A percentile compares a stretch with the other conserved stretches of the same genome.
Evolutionary conservation across 768 basidiomycete species (phyloP).

Genomic region (Coprinopsis strossmayeri): DNA sequence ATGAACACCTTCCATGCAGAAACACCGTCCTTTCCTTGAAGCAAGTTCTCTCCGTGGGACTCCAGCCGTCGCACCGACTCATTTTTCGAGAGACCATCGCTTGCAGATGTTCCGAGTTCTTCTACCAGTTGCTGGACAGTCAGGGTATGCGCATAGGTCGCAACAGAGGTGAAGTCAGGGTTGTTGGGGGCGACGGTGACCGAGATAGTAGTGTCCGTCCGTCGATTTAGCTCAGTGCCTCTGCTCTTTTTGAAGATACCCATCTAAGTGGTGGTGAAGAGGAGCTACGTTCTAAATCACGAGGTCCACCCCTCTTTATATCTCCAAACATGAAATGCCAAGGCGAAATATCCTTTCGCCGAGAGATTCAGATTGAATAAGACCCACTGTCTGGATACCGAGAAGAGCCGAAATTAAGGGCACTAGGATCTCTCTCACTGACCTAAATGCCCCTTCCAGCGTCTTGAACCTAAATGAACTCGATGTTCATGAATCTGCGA

Average conservation of each 20-base stretch:
- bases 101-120: constrained; percentile 25
- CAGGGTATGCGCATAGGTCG: constrained; percentile 26
- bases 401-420: too few relatives aligned
- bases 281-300: background rate
- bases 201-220: constrained; percentile 26
- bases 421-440: too few relatives aligned
- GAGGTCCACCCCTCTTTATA: constrained; percentile 3
- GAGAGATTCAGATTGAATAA: background rate
- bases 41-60: constrained; percentile 26
- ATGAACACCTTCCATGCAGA: constrained; percentile 28
- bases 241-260: constrained; percentile 13
- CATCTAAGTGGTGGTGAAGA: constrained; percentile 13
- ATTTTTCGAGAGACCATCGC: constrained; percentile 29
- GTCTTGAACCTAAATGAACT: too few relatives aligned
- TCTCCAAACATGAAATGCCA: constrained; percentile 8
- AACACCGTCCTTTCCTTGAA: constrained; percentile 27
- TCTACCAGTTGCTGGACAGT: constrained; percentile 22
- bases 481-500: too few relatives aligned
- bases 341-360: constrained; percentile 5
- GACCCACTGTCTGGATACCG: too few relatives aligned
- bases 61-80: constrained; percentile 27
- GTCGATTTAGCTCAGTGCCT: constrained; percentile 20
- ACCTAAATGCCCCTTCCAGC: too few relatives aligned
- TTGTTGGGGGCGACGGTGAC: constrained; percentile 26
- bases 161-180: constrained; percentile 23